These are phyloP conservation scores for Papiliotrema laurentii DNA, from an alignment of 1,284 basidiomycete genomes.

Conservation along the genomic window DNA sequence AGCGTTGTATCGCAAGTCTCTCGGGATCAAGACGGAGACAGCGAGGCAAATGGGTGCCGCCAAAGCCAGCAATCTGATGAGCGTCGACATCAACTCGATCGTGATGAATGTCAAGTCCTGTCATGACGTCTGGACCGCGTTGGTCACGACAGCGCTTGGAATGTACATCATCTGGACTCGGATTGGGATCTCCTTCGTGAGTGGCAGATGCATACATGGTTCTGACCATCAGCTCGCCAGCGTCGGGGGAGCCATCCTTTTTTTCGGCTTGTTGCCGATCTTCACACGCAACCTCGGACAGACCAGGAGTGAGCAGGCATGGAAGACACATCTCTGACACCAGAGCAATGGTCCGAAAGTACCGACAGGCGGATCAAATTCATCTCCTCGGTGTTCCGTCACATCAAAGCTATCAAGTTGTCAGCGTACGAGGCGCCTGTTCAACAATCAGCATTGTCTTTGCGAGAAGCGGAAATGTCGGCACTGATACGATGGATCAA, in stretches of 20 bases:
- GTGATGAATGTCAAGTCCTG: not conserved
- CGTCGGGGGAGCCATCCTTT: slow-evolving; percentile 10
- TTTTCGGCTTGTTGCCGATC: slow-evolving; percentile 12
- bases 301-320: slow-evolving; percentile 4
- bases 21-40: slow-evolving; percentile 11
- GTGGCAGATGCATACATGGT: not conserved
- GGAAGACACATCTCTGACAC: not conserved
- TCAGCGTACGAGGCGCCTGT: slow-evolving; percentile 17
- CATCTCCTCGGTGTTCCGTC: slow-evolving; percentile 16
- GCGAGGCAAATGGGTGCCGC: slow-evolving; percentile 18
- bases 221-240: slow-evolving; percentile 6
- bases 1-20: slow-evolving; percentile 15
- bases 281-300: slow-evolving; percentile 9
- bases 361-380: slow-evolving; percentile 19
- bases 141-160: slow-evolving; percentile 14
- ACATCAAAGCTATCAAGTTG: slow-evolving; percentile 23
- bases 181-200: slow-evolving; percentile 18
- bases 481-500: slow-evolving; percentile 6
- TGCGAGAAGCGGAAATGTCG: slow-evolving; percentile 10
- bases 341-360: slow-evolving; percentile 10
- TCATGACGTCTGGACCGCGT: slow-evolving; percentile 13
- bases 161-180: slow-evolving; percentile 20
- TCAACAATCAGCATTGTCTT: not conserved
- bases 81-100: slow-evolving; percentile 12
- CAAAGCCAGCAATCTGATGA: slow-evolving; percentile 22